Percentiles rank a stretch among this genome's conserved stretches.
phyloP scores from a whole-genome alignment of 2,329 filamentous ascomycete species.

The Corinectria fuckeliana region DNA sequence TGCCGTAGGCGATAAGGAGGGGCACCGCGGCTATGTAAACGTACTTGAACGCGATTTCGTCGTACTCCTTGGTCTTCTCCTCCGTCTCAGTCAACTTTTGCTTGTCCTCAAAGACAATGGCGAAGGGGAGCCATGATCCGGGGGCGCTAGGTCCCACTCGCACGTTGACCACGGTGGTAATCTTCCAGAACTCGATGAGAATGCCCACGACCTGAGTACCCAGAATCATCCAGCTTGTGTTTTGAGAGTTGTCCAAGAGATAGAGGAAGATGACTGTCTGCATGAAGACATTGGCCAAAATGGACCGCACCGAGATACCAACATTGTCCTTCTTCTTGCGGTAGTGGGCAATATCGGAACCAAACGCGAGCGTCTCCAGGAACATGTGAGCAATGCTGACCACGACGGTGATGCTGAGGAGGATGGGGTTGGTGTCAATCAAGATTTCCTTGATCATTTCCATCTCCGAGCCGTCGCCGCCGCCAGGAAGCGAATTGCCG shows the following conservation, averaged over 20 bases:
- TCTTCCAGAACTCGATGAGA: constrained; percentile 81
- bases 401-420: constrained; percentile 82
- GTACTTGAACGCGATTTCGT: constrained; percentile 96
- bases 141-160: constrained; percentile 73
- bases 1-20: constrained; percentile 85
- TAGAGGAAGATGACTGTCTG: constrained; percentile 95
- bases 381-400: constrained; percentile 92
- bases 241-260: constrained; percentile 94
- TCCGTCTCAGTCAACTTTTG: constrained; percentile 94
- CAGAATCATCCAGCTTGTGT: constrained; percentile 99
- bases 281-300: constrained; percentile 98
- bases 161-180: constrained; percentile 94
- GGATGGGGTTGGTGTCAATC: constrained; percentile 90
- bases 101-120: constrained; percentile 91
- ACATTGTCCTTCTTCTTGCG: constrained; percentile 99
- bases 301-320: constrained; percentile 93
- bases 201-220: constrained; percentile 88
- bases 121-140: constrained; percentile 78
- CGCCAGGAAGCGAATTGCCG: constrained; percentile 73
- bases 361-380: constrained; percentile 95
- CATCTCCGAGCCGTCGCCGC: constrained; percentile 90
- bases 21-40: constrained; percentile 93
- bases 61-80: constrained; percentile 98
- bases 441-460: constrained; percentile 98
- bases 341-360: constrained; percentile 96